Evolutionary conservation across 352 stramenopile species (phyloP).

Genomic region (Pythium aristosporum): DNA sequence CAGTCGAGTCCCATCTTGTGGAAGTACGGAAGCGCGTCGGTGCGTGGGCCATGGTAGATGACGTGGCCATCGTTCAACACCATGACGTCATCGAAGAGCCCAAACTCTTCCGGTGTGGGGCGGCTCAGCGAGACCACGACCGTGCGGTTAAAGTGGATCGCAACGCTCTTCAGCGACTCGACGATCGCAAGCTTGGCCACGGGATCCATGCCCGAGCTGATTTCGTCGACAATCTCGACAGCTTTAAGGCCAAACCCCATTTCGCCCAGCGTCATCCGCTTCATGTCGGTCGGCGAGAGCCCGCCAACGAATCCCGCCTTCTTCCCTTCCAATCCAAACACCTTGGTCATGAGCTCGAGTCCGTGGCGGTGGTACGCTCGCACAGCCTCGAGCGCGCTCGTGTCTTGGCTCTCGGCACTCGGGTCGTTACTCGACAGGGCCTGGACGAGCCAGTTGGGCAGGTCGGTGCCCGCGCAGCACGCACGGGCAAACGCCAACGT

Average conservation of each 20-base stretch:
- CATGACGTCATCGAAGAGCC: slow-evolving; percentile 33
- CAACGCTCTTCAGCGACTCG: slow-evolving; percentile 34
- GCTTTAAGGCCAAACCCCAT: slow-evolving; percentile 60
- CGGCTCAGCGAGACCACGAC: slow-evolving; percentile 32
- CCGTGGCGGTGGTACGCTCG: slow-evolving; percentile 26
- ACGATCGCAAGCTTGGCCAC: slow-evolving; percentile 46
- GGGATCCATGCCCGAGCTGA: slow-evolving; percentile 80
- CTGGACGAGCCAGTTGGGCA: slow-evolving; percentile 14
- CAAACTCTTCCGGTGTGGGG: slow-evolving; percentile 31
- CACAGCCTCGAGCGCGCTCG: slow-evolving; percentile 18
- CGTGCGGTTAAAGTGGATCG: no score
- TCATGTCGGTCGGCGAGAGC: slow-evolving; percentile 45
- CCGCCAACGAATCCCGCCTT: slow-evolving; percentile 29
- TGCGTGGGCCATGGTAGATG: slow-evolving; percentile 32
- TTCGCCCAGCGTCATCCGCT: slow-evolving; percentile 35
- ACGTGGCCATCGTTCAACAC: slow-evolving; percentile 33
- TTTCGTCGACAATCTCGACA: slow-evolving; percentile 79
- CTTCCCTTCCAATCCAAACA: slow-evolving; percentile 37
- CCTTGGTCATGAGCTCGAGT: slow-evolving; percentile 38
- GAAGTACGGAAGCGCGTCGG: slow-evolving; percentile 27
- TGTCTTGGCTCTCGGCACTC: slow-evolving; percentile 22
- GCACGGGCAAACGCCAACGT: slow-evolving; percentile 57
- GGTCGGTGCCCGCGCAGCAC: slow-evolving; percentile 44
- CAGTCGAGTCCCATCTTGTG: slow-evolving; percentile 25
- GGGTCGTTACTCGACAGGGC: no score